phyloP scores from a whole-genome alignment of 2,329 filamentous ascomycete species.

The Diplodia intermedia region DNA sequence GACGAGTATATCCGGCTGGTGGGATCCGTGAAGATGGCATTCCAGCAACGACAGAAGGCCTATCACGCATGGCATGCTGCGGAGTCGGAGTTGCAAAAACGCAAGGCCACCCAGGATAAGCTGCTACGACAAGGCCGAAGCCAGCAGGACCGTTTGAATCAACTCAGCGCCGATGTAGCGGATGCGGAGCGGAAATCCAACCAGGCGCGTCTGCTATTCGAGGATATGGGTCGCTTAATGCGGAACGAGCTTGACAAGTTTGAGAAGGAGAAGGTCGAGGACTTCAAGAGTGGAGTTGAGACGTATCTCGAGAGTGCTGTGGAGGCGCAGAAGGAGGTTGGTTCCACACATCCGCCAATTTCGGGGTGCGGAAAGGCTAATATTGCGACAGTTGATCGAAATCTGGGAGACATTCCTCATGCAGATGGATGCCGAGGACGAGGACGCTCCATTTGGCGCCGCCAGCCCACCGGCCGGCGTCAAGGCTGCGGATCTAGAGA shows the following conservation, averaged over 20 bases:
- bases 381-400: slow-evolving; percentile 67
- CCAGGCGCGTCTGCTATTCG: slow-evolving; percentile 86
- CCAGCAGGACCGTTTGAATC: slow-evolving; percentile 92
- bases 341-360: slow-evolving; percentile 37
- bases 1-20: slow-evolving; percentile 98
- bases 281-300: slow-evolving; percentile 96
- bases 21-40: slow-evolving; percentile 91
- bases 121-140: slow-evolving; percentile 92
- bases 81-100: slow-evolving; percentile 89
- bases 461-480: slow-evolving; percentile 46
- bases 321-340: slow-evolving; percentile 97
- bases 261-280: slow-evolving; percentile 96
- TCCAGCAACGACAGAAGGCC: slow-evolving; percentile 89
- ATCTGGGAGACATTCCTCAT: slow-evolving; percentile 98
- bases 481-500: slow-evolving; percentile 41
- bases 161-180: slow-evolving; percentile 90
- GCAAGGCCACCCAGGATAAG: slow-evolving; percentile 89
- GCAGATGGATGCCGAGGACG: slow-evolving; percentile 93
- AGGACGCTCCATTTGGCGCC: slow-evolving; percentile 61
- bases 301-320: slow-evolving; percentile 97
- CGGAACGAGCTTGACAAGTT: slow-evolving; percentile 89
- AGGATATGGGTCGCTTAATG: slow-evolving; percentile 97
- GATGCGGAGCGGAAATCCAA: slow-evolving; percentile 94
- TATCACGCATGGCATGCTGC: slow-evolving; percentile 94
- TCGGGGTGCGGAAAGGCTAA: neutral